phyloP scores from a whole-genome alignment of 305 asterid genomes.

The Andrographis paniculata region DNA sequence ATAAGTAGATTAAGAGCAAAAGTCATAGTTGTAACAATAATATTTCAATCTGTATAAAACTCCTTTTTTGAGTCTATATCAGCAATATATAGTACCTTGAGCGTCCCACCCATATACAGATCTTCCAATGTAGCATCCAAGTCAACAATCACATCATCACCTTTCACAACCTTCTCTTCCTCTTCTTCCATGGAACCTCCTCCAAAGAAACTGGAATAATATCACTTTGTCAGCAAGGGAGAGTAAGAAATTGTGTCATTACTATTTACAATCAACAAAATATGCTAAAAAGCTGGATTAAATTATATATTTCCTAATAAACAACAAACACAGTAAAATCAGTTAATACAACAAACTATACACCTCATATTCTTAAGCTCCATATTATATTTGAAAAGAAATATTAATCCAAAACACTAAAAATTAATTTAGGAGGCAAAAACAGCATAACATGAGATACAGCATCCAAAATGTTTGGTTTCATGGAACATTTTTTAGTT shows the following conservation, averaged over 20 bases:
- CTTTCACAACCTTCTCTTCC: slow-evolving; percentile 86
- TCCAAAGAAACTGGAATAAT: slow-evolving; percentile 62
- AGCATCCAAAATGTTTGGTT: too few relatives aligned
- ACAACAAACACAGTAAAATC: too few relatives aligned
- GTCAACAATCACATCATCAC: slow-evolving; percentile 88
- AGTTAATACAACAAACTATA: too few relatives aligned
- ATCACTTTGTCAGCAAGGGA: slow-evolving; percentile 22
- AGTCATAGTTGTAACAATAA: neutral
- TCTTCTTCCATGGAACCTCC: slow-evolving; percentile 91
- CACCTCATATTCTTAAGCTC: too few relatives aligned
- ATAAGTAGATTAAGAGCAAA: neutral
- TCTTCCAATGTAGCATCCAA: slow-evolving; percentile 92
- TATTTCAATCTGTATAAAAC: neutral
- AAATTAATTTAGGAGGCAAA: neutral
- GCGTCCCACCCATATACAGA: slow-evolving; percentile 84
- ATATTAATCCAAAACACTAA: neutral
- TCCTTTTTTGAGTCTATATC: neutral
- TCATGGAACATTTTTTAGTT: too few relatives aligned
- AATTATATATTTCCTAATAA: too few relatives aligned
- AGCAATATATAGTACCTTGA: slow-evolving; percentile 51
- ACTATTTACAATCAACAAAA: slow-evolving; percentile 13
- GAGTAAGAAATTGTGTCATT: slow-evolving; percentile 6
- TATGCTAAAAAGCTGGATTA: too few relatives aligned
- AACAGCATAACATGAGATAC: neutral
- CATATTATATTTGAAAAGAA: neutral